phyloP scores from a whole-genome alignment of 805 yeast genomes.

The Sporopachydermia lactativora region DNA sequence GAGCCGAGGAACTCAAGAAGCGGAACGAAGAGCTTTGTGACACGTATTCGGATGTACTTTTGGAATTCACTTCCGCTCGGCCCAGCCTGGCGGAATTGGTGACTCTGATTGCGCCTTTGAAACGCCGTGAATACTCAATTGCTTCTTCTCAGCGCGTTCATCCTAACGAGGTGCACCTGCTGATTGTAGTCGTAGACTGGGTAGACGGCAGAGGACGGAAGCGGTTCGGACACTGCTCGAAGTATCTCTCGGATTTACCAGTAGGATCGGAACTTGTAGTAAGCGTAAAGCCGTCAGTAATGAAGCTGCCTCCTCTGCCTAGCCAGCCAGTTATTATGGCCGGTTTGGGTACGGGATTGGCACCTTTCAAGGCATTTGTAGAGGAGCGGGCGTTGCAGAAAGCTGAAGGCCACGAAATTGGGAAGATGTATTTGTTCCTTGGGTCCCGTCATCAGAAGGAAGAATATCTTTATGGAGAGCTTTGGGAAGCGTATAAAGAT shows the following conservation, averaged over 20 bases:
- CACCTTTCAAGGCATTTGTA: constrained; percentile 94
- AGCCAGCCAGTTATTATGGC: constrained; percentile 91
- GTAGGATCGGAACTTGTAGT: constrained; percentile 84
- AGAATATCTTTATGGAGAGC: constrained; percentile 91
- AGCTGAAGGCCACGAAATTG: constrained; percentile 78
- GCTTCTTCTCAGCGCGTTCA: constrained; percentile 92
- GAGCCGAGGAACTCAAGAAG: constrained; percentile 72
- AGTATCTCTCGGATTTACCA: constrained; percentile 64
- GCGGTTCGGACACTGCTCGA: constrained; percentile 91
- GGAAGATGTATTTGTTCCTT: constrained; percentile 73
- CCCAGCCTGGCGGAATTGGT: constrained; percentile 62
- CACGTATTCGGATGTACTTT: constrained; percentile 70
- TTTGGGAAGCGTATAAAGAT: constrained; percentile 92
- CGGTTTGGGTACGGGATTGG: constrained; percentile 95
- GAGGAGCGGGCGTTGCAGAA: constrained; percentile 93
- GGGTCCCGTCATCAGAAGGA: constrained; percentile 94
- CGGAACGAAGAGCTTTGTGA: constrained; percentile 75
- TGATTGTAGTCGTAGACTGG: constrained; percentile 96
- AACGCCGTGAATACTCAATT: constrained; percentile 95
- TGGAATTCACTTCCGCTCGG: constrained; percentile 67
- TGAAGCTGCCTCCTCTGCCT: constrained; percentile 84
- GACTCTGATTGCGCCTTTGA: constrained; percentile 66
- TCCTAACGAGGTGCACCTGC: constrained; percentile 78
- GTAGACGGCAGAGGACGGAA: constrained; percentile 69
- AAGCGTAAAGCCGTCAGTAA: constrained; percentile 90